Evolutionary conservation across 2,329 filamentous ascomycete genomes (phyloP), one percentile per base, ranked within the genome.

Genomic region (Leptographium galeiforme): DNA sequence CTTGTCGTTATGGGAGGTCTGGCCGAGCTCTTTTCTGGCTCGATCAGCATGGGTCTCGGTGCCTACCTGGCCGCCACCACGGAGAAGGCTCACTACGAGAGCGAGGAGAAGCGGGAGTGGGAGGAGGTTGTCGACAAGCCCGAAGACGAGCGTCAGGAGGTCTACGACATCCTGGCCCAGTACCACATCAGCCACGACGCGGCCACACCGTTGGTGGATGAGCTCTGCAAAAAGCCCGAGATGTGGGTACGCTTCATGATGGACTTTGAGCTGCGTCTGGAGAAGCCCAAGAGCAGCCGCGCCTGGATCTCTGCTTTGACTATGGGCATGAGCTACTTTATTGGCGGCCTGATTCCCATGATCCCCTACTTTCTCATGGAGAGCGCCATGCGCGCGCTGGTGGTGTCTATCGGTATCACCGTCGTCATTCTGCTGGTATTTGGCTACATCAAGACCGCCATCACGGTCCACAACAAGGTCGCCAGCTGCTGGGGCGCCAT

Each of bases 11-110:
- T 85, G 58, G 85, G 82, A 51, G 85, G 85, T 8, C 71, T 87
- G 34, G 85, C 85, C 6, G 85, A 89, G 70, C 74, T 89, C 49
- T 84, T 87, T 63, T 82, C 83, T 0, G 85, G 86, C 18, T 81
- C 82, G 59, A 87, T 89, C 59, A 84, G 78, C 52, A 89, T 89
- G 86, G 85, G 85, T 1, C 71, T 89, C 7, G 84, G 85, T 30
- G 85, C 82, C 8, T 89, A 85, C 63, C 72, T 89, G 2, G 84
- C 83, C 10, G 82, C 81, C 33, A 70, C 73, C 44, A 79, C 78
- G 0, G 78, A 83, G 62, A 64, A 66, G 16, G 71, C 74, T 57
- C 70, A 72, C 57, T 77, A 75, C 63, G 68, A 72, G 51, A 72
- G 72, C 16, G 73, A 77, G 59, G 70, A 73, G 57, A 63, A 64